Base-by-base conservation (phyloP, 176 grass and related monocot species). In the Oryza punctata region DNA sequence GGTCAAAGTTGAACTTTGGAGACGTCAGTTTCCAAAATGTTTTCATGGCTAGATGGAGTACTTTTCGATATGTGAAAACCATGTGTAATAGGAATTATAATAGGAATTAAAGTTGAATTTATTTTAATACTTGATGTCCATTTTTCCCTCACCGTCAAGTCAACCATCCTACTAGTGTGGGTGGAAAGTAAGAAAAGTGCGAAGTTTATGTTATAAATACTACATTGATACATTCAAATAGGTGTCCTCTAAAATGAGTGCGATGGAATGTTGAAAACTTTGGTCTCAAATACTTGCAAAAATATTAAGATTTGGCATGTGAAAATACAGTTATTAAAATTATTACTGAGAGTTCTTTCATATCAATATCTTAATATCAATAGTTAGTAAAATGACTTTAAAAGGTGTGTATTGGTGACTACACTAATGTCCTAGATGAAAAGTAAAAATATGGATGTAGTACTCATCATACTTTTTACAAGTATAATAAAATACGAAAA, bases 401-500 rank as follows among this genome's bases (percentile, higher is more conserved):
- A 61, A 59, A 61, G 21, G n/a, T 23, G 3, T 61, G n/a, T 61
- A 57, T 11, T 0, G 2, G 57, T 24, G 57, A 61, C 23, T 8
- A 3, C 13, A 10, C 9, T 61, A 60, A 60, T n/a, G n/a, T 61
- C 57, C 57, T 24, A 61, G 4, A 61, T 24, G 8, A 61, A 61
- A 61, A n/a, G 4, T 11, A 61, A 61, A 60, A 61, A 10, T 7
- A 57, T 21, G 6, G 18, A 21, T 1, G 50, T n/a, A 24, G 3
- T 11, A 61, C 57, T 37, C 21, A 30, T 19, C 23, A 75, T 29
- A 26, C 8, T 47, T 49, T 63, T 44, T 72, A 32, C 16, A 10
- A 71, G 52, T 30, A 57, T 57, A 21, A 57, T 9, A 28, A 70
- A 76, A 67, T 52, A 49, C 8, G 0, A 27, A 89, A 73, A 63